Evolutionary conservation across 176 grass and related monocot species (phyloP).

Genomic region (Typha latifolia): DNA sequence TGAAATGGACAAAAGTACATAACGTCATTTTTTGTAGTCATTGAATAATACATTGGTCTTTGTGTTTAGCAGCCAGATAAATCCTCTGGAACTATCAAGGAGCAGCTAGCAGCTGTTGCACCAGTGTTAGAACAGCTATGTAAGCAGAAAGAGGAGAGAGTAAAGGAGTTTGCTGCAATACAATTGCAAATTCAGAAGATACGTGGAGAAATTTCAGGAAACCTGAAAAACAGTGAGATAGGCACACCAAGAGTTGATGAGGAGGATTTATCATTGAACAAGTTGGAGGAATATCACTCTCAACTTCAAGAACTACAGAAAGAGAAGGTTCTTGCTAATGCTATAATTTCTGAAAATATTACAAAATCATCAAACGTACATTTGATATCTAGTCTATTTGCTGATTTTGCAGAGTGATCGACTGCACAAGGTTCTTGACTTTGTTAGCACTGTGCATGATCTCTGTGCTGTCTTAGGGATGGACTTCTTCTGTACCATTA

Average conservation of each 20-base stretch:
- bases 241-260: constrained; percentile 39
- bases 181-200: constrained; percentile 69
- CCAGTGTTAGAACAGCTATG: constrained; percentile 59
- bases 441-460: constrained; percentile 74
- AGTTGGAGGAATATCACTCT: constrained; percentile 63
- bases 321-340: constrained; percentile 61
- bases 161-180: constrained; percentile 66
- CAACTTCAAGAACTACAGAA: constrained; percentile 81
- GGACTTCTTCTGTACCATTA: constrained; percentile 70
- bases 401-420: constrained; percentile 64
- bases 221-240: constrained; percentile 29
- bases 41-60: neutral
- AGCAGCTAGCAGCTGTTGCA: constrained; percentile 63
- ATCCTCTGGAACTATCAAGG: constrained; percentile 80
- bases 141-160: constrained; percentile 61
- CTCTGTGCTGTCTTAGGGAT: constrained; percentile 79
- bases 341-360: constrained; percentile 6
- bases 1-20: no score
- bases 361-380: constrained; percentile 11
- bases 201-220: constrained; percentile 60
- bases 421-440: constrained; percentile 63
- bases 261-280: constrained; percentile 76
- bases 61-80: constrained; percentile 56
- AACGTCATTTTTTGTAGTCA: neutral
- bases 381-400: neutral